A percentile compares a stretch with the other conserved stretches of the same genome.
These are phyloP conservation scores for Durotheca rogersii DNA, from an alignment of 495 filamentous ascomycete species.

Conservation along the genomic window DNA sequence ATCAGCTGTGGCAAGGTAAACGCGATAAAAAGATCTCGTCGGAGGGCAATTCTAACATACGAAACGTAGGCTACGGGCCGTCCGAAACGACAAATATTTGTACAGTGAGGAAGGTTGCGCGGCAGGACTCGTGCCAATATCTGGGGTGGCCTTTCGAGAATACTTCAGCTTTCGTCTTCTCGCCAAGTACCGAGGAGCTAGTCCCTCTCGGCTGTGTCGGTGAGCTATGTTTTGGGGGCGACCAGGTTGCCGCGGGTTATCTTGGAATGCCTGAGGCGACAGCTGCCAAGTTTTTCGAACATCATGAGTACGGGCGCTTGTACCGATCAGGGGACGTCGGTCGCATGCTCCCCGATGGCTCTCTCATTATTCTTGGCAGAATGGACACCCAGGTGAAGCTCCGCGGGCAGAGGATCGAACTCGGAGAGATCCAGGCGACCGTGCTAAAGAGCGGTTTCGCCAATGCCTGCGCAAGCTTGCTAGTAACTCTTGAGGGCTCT, in stretches of 20 bases:
- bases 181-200: slow-evolving; percentile 40
- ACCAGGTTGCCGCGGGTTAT: slow-evolving; percentile 75
- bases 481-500: slow-evolving; percentile 37
- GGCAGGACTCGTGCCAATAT: slow-evolving; percentile 51
- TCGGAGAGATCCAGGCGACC: slow-evolving; percentile 70
- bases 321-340: slow-evolving; percentile 74
- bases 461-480: slow-evolving; percentile 55
- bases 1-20: slow-evolving; percentile 65
- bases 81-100: slow-evolving; percentile 76
- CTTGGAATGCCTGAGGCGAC: slow-evolving; percentile 59
- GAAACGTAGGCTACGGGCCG: slow-evolving; percentile 62
- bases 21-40: neutral
- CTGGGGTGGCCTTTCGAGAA: slow-evolving; percentile 68
- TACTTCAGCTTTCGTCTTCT: slow-evolving; percentile 69
- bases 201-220: slow-evolving; percentile 69
- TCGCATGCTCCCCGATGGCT: slow-evolving; percentile 67
- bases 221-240: slow-evolving; percentile 81
- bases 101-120: slow-evolving; percentile 58
- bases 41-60: slow-evolving; percentile 9
- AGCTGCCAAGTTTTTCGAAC: slow-evolving; percentile 60
- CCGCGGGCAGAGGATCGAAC: slow-evolving; percentile 74
- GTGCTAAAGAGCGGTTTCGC: slow-evolving; percentile 48
- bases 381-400: slow-evolving; percentile 81
- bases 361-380: slow-evolving; percentile 69
- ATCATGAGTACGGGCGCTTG: slow-evolving; percentile 63